Evolutionary conservation across 208 protist genomes (phyloP).

Genomic region (Strigomonas culicis): DNA sequence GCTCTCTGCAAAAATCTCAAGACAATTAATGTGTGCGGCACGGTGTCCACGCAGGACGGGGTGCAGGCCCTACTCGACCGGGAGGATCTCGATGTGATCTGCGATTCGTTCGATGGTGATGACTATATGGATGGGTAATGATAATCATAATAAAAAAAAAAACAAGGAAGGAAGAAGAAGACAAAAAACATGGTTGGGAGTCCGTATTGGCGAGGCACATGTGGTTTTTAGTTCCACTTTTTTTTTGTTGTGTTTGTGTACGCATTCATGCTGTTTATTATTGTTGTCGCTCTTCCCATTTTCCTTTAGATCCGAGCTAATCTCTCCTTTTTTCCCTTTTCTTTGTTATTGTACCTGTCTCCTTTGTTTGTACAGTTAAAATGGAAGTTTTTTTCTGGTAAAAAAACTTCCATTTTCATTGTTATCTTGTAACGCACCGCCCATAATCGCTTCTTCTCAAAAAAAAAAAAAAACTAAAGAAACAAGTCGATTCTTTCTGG

Average conservation of each 20-base stretch:
- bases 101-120: conserved; percentile 54
- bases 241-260: not conserved
- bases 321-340: conserved; percentile 2
- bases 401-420: no score
- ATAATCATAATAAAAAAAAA: conserved; percentile 2
- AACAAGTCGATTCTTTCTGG: no score
- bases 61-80: conserved; percentile 44
- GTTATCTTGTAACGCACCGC: no score
- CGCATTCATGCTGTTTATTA: not conserved
- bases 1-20: conserved; percentile 49
- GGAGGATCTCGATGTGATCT: conserved; percentile 53
- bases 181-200: not conserved
- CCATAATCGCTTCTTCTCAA: no score
- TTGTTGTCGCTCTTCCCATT: not conserved
- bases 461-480: no score
- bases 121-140: conserved; percentile 30
- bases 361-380: no score
- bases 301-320: not conserved
- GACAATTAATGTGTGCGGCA: conserved; percentile 61
- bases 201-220: no score
- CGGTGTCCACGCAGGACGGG: conserved; percentile 34
- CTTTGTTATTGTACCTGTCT: not conserved
- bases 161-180: not conserved
- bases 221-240: no score
- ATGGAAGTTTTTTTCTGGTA: no score